These are phyloP conservation scores for Phytophthora sp. DNA, from an alignment of 352 stramenopile species.

Conservation along the genomic window DNA sequence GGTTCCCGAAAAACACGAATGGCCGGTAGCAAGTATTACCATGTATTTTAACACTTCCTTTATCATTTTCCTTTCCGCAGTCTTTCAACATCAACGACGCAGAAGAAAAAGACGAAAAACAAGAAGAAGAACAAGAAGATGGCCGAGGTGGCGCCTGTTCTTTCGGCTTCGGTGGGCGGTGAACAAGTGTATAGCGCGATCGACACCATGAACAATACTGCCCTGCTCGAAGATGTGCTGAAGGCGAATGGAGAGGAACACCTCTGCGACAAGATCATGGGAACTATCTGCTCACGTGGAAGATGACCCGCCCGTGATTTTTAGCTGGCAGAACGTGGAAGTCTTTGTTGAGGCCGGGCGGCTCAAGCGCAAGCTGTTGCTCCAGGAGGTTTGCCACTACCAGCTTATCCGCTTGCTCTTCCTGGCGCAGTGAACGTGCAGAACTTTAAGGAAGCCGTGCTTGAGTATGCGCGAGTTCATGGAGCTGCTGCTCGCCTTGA, in stretches of 20 bases:
- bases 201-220: neutral
- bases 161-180: neutral
- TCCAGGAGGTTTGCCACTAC: constrained; percentile 10
- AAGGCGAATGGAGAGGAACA: constrained; percentile 10
- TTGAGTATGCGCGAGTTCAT: neutral
- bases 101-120: neutral
- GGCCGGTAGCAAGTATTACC: too few relatives aligned
- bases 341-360: too few relatives aligned
- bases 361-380: constrained; percentile 6
- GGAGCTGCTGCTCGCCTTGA: constrained; percentile 4
- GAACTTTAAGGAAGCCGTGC: constrained; percentile 14
- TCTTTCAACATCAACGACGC: too few relatives aligned
- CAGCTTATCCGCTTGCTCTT: constrained; percentile 4
- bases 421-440: constrained; percentile 9
- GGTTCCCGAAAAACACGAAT: too few relatives aligned
- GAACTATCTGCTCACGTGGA: neutral
- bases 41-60: too few relatives aligned
- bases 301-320: constrained; percentile 4
- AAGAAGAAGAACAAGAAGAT: constrained; percentile 7
- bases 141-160: neutral
- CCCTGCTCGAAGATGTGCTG: neutral
- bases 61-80: too few relatives aligned
- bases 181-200: neutral
- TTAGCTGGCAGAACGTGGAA: neutral
- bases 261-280: constrained; percentile 4